These are phyloP conservation scores for Stenogyne calaminthoides DNA, from an alignment of 305 asterid species.

Conservation along the genomic window DNA sequence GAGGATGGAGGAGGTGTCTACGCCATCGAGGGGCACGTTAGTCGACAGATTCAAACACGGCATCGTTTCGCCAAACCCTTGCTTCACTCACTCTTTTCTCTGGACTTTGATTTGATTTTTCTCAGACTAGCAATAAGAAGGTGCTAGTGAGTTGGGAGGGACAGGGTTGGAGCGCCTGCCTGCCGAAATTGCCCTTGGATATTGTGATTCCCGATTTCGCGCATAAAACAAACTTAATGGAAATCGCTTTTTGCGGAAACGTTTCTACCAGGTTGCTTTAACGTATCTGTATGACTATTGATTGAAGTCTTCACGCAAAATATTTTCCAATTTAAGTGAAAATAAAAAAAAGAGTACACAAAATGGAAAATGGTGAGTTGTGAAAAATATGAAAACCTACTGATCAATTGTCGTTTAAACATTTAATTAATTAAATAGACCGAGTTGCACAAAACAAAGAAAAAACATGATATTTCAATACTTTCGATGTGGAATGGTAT, in stretches of 20 bases:
- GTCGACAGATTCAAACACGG: slow-evolving; percentile 93
- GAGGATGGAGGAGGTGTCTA: slow-evolving; percentile 78
- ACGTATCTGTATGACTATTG: too few relatives aligned
- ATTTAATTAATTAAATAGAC: too few relatives aligned
- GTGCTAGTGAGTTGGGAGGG: background rate
- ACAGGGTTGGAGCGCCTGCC: background rate
- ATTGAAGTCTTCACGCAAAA: too few relatives aligned
- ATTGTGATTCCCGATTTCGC: background rate
- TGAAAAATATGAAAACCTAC: too few relatives aligned
- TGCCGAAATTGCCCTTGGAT: slow-evolving; percentile 24
- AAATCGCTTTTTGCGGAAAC: background rate
- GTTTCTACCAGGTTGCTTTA: background rate
- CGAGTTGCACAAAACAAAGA: too few relatives aligned
- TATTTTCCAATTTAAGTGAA: too few relatives aligned
- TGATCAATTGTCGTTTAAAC: too few relatives aligned
- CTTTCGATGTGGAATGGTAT: too few relatives aligned
- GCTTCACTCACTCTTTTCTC: background rate
- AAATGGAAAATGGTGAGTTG: too few relatives aligned
- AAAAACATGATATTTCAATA: too few relatives aligned
- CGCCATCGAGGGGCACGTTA: slow-evolving; percentile 79
- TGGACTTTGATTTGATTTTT: background rate
- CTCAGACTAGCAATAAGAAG: slow-evolving; percentile 4
- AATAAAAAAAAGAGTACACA: too few relatives aligned
- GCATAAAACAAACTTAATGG: background rate
- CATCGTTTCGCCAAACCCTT: slow-evolving; percentile 54